Evolutionary conservation across 208 protist species (phyloP).

Genomic region (Naegleria lovaniensis): DNA sequence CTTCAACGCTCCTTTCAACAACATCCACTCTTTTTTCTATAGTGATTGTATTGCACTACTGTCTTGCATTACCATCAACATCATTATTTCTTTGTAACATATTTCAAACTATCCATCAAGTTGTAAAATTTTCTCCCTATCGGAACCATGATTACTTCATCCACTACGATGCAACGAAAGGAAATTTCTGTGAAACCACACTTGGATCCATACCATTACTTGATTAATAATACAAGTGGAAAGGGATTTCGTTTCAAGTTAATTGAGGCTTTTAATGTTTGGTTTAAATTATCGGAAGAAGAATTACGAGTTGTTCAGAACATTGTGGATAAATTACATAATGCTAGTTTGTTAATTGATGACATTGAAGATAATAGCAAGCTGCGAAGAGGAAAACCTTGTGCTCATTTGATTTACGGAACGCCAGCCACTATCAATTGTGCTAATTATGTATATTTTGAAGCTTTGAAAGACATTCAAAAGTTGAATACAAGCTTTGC

Average conservation of each 20-base stretch:
- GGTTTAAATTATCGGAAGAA: slow-evolving; percentile 51
- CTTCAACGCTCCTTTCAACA: too few species aligned
- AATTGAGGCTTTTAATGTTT: slow-evolving; percentile 64
- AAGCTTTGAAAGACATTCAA: slow-evolving; percentile 42
- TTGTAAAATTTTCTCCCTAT: too few species aligned
- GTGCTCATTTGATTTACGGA: slow-evolving; percentile 55
- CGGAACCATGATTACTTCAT: too few species aligned
- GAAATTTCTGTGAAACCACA: background rate
- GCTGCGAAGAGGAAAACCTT: slow-evolving; percentile 60
- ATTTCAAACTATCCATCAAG: too few species aligned
- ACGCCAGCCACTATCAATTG: slow-evolving; percentile 61
- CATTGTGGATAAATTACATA: slow-evolving; percentile 62
- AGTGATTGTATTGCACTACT: too few species aligned
- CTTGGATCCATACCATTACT: slow-evolving; percentile 29
- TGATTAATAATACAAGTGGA: slow-evolving; percentile 53
- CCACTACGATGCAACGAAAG: too few species aligned
- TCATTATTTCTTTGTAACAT: too few species aligned
- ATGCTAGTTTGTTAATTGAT: slow-evolving; percentile 63
- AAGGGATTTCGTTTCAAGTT: slow-evolving; percentile 60
- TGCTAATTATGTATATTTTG: slow-evolving; percentile 74
- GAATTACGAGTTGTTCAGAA: slow-evolving; percentile 44
- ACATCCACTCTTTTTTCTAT: too few species aligned
- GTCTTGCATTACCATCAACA: too few species aligned
- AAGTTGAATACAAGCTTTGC: background rate
- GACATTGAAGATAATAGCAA: slow-evolving; percentile 70